Conservation (phyloP, 768 basidiomycete species). For the Paxillus ammoniavirescens region DNA sequence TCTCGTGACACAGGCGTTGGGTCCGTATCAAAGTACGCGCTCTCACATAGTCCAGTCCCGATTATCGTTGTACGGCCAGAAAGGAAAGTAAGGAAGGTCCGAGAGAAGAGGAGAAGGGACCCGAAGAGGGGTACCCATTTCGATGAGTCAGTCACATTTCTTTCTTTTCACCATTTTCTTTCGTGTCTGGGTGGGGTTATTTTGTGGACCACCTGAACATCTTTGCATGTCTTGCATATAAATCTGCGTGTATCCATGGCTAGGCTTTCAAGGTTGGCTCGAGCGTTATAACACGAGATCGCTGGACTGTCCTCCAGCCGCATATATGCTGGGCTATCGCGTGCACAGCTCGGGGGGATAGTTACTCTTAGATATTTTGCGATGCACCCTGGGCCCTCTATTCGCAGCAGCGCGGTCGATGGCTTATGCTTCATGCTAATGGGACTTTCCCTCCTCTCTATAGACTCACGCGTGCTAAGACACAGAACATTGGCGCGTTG, state of each 20-base stretch:
- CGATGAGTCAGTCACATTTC: constrained; percentile 46
- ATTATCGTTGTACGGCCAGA: constrained; percentile 94
- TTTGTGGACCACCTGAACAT: no score
- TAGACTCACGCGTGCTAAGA: constrained; percentile 16
- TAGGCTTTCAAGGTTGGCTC: no score
- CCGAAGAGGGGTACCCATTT: constrained; percentile 87
- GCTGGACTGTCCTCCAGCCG: no score
- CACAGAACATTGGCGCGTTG: constrained; percentile 8
- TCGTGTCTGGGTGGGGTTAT: background rate
- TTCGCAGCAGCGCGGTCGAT: no score
- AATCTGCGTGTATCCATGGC: no score
- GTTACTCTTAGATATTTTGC: no score
- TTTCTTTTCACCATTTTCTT: background rate
- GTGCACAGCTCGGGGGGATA: no score
- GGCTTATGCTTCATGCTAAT: constrained; percentile 2
- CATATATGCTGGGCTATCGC: no score
- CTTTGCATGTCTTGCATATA: no score
- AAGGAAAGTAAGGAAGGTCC: constrained; percentile 78
- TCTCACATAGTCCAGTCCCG: constrained; percentile 91
- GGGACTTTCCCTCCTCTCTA: background rate
- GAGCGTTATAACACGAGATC: background rate
- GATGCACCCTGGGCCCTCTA: no score
- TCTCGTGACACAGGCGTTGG: constrained; percentile 56
- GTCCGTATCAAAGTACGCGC: constrained; percentile 69
- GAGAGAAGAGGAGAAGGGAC: constrained; percentile 84